A percentile compares a stretch with the other conserved stretches of the same genome.
These are phyloP conservation scores for Boletus pseudopeckii DNA, from an alignment of 768 basidiomycete species.

Conservation along the genomic window DNA sequence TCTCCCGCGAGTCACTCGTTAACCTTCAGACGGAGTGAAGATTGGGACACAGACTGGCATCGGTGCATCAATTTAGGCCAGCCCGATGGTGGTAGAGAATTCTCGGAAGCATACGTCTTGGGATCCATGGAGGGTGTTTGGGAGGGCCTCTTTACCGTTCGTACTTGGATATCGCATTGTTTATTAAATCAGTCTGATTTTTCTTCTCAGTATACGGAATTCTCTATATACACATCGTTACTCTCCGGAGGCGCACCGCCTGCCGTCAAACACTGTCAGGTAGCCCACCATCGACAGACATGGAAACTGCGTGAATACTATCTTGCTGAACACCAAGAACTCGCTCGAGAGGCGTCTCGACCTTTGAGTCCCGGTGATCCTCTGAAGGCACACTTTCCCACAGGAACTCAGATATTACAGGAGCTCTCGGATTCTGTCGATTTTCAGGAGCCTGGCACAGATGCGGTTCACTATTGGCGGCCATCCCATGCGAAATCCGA, in stretches of 20 bases:
- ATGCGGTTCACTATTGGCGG: conserved; percentile 29
- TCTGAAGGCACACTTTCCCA: conserved; percentile 58
- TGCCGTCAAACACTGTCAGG: conserved; percentile 66
- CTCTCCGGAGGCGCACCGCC: conserved; percentile 65
- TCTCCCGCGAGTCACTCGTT: conserved; percentile 12
- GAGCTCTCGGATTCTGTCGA: conserved; percentile 48
- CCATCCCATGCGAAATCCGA: conserved; percentile 23
- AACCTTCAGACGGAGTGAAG: conserved; percentile 34
- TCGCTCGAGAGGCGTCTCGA: not conserved
- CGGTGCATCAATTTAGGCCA: conserved; percentile 44
- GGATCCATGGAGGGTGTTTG: conserved; percentile 75
- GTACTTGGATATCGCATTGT: conserved; percentile 22
- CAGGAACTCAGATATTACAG: conserved; percentile 41
- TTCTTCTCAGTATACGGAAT: conserved; percentile 67
- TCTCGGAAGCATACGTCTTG: conserved; percentile 50
- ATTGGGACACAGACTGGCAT: conserved; percentile 74
- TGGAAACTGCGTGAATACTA: conserved; percentile 85
- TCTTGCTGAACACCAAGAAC: conserved; percentile 37
- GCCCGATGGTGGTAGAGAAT: conserved; percentile 29
- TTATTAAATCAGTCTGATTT: not conserved
- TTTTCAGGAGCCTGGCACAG: conserved; percentile 42
- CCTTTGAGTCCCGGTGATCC: conserved; percentile 59
- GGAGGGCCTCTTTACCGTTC: conserved; percentile 76
- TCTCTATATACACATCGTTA: conserved; percentile 76
- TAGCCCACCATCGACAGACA: conserved; percentile 84